A percentile compares a stretch with the other conserved stretches of the same genome.
phyloP scores from a whole-genome alignment of 345 rosid species.

The Chamaenerion angustifolium region DNA sequence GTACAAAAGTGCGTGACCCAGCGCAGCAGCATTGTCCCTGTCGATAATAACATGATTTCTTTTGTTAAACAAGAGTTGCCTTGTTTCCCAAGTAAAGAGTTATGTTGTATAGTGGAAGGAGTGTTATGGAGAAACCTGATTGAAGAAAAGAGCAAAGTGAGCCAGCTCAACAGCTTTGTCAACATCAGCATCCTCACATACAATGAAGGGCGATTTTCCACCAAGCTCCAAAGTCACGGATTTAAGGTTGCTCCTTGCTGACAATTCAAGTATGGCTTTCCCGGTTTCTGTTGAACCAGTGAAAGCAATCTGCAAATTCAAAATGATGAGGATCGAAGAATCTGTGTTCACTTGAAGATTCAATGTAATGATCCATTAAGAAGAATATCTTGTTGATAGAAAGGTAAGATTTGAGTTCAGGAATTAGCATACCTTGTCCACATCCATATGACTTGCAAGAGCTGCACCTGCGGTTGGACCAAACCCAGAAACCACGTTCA shows the following conservation, averaged over 20 bases:
- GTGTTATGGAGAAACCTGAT: conserved; percentile 43
- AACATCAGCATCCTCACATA: conserved; percentile 88
- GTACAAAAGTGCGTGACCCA: conserved; percentile 93
- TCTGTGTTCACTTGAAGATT: neutral
- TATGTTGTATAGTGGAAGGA: neutral
- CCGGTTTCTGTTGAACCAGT: conserved; percentile 85
- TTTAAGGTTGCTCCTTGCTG: conserved; percentile 84
- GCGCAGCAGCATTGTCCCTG: conserved; percentile 97
- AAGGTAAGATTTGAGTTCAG: neutral
- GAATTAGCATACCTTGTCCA: conserved; percentile 54
- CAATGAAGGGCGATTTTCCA: conserved; percentile 92
- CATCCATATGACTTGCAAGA: conserved; percentile 79
- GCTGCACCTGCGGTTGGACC: conserved; percentile 90
- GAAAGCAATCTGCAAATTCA: conserved; percentile 60
- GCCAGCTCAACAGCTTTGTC: conserved; percentile 81
- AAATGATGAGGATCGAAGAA: neutral
- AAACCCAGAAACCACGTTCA: conserved; percentile 74
- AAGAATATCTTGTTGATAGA: no score
- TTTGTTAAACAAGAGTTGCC: neutral
- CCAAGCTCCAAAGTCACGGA: conserved; percentile 91
- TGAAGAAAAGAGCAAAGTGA: conserved; percentile 77
- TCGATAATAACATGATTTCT: neutral
- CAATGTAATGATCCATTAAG: no score
- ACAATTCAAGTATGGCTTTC: conserved; percentile 47
- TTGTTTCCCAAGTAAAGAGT: neutral